phyloP scores from a whole-genome alignment of 192 early-diverging fungal species.

The Coemansia sp. region DNA sequence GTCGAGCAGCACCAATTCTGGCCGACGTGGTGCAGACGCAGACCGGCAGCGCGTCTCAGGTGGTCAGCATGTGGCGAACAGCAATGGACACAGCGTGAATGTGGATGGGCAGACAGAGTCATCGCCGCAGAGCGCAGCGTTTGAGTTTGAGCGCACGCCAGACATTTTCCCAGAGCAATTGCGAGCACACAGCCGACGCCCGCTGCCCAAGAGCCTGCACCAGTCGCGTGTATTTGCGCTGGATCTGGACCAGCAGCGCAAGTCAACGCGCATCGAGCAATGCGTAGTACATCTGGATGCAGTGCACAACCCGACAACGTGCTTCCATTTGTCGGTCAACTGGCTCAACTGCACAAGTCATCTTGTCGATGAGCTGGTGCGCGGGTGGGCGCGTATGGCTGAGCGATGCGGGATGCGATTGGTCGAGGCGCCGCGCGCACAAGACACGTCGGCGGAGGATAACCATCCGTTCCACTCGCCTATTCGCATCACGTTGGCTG shows the following conservation, averaged over 20 bases:
- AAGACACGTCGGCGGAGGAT: slow-evolving; percentile 59
- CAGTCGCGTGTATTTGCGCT: slow-evolving; percentile 71
- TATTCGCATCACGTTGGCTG: slow-evolving; percentile 61
- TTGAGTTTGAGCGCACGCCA: slow-evolving; percentile 16
- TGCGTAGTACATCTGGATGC: slow-evolving; percentile 89
- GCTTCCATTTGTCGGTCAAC: slow-evolving; percentile 91
- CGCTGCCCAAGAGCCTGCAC: slow-evolving; percentile 55
- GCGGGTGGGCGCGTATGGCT: slow-evolving; percentile 74
- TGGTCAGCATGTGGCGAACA: not conserved
- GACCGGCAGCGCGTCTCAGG: not conserved
- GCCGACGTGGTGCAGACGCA: not conserved
- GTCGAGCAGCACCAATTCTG: not conserved
- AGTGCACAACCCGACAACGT: slow-evolving; percentile 80
- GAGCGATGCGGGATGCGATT: slow-evolving; percentile 86
- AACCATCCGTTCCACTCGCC: slow-evolving; percentile 88
- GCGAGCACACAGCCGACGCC: slow-evolving; percentile 20
- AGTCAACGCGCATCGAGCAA: slow-evolving; percentile 75
- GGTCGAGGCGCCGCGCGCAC: slow-evolving; percentile 75
- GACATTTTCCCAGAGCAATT: slow-evolving; percentile 31
- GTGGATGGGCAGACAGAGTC: not conserved
- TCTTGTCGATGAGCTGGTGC: slow-evolving; percentile 83
- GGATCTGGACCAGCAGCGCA: slow-evolving; percentile 80
- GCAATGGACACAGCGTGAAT: not conserved
- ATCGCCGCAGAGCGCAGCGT: slow-evolving; percentile 1
- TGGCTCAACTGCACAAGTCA: slow-evolving; percentile 94